Percentiles rank a stretch among this genome's conserved stretches.
Conservation (phyloP, 495 filamentous ascomycete genomes). For the Penicillium bialowiezense region DNA sequence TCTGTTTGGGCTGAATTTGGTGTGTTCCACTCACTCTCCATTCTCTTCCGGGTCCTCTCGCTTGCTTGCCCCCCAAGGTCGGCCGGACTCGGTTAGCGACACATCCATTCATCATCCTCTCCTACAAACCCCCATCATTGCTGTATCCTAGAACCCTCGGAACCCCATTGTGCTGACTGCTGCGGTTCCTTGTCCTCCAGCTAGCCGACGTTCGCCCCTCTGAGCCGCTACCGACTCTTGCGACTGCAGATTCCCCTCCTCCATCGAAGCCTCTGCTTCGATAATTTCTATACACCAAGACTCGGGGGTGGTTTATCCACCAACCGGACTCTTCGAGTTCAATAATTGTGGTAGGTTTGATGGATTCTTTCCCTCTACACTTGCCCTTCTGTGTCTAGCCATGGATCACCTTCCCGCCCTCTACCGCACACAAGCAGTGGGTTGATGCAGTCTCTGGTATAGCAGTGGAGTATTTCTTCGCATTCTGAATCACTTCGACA, state of each 20-base stretch:
- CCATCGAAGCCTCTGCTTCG: slow-evolving; percentile 38
- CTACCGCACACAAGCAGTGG: slow-evolving; percentile 34
- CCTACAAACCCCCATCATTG: slow-evolving; percentile 16
- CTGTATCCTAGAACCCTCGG: slow-evolving; percentile 11
- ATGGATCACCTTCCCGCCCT: slow-evolving; percentile 28
- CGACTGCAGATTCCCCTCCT: slow-evolving; percentile 39
- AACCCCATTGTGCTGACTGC: slow-evolving; percentile 31
- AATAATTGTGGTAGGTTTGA: slow-evolving; percentile 45
- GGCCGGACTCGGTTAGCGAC: slow-evolving; percentile 32
- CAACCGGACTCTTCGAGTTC: slow-evolving; percentile 22
- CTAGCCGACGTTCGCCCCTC: slow-evolving; percentile 27
- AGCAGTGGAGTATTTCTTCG: slow-evolving; percentile 30
- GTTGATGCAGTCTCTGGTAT: slow-evolving; percentile 41
- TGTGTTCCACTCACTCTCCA: slow-evolving; percentile 37
- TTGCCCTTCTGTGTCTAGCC: slow-evolving; percentile 19
- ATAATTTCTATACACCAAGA: slow-evolving; percentile 26
- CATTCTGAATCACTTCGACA: slow-evolving; percentile 28
- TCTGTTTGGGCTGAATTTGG: slow-evolving; percentile 30
- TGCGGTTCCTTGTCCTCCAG: slow-evolving; percentile 18
- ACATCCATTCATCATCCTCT: slow-evolving; percentile 23
- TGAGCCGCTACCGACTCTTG: slow-evolving; percentile 41
- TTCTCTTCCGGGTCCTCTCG: slow-evolving; percentile 40
- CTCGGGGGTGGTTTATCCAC: slow-evolving; percentile 40
- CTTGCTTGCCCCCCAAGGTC: slow-evolving; percentile 32
- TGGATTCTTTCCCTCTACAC: slow-evolving; percentile 33